phyloP scores from a whole-genome alignment of 257 asterid genomes.

The Paulownia fortunei region DNA sequence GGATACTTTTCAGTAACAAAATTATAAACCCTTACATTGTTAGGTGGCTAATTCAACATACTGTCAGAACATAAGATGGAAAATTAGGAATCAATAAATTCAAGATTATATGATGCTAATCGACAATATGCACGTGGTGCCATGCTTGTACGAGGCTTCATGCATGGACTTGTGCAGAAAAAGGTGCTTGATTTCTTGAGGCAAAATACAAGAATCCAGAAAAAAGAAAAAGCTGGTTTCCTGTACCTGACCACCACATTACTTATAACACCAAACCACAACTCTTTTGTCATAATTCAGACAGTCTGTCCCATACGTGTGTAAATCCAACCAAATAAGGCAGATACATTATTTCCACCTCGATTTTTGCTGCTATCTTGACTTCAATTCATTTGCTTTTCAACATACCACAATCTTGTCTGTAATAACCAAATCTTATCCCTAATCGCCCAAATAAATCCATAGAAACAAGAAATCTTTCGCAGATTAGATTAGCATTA shows the following conservation, averaged over 20 bases:
- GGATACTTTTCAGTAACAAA: too few relatives aligned
- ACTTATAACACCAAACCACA: background rate
- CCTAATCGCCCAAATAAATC: constrained; percentile 15
- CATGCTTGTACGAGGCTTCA: constrained; percentile 16
- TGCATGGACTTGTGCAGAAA: constrained; percentile 26
- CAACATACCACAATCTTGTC: constrained; percentile 9
- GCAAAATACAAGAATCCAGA: constrained; percentile 11
- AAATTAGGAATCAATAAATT: background rate
- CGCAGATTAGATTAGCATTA: constrained; percentile 11
- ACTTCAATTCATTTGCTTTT: background rate
- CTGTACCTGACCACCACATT: background rate
- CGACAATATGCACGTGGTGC: constrained; percentile 24
- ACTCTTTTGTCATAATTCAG: constrained; percentile 24
- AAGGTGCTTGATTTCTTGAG: background rate
- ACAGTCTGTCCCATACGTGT: constrained; percentile 9
- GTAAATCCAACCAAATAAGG: constrained; percentile 15
- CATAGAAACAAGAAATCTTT: background rate
- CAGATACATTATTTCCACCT: background rate
- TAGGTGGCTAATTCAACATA: background rate
- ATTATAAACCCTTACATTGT: background rate
- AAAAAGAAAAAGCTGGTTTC: background rate
- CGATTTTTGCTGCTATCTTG: background rate
- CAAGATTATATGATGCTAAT: background rate
- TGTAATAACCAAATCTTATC: constrained; percentile 32
- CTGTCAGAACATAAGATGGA: background rate